Conservation (phyloP, 352 stramenopile species). For the Globisporangium radiosum region DNA sequence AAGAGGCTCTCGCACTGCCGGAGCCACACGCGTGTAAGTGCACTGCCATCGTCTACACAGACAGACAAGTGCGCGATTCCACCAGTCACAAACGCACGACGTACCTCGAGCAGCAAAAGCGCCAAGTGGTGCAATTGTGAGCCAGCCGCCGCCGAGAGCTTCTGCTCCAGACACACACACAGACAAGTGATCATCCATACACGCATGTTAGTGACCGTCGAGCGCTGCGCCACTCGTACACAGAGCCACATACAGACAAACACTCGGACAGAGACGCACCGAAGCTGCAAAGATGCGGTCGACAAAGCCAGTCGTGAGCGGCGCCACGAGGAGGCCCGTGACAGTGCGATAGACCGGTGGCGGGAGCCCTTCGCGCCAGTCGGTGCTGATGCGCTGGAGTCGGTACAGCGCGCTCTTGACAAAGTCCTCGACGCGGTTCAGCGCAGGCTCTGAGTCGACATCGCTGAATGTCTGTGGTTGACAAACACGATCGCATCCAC, state of each 20-base stretch:
- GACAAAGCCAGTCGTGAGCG: constrained; percentile 50
- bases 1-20: constrained; percentile 42
- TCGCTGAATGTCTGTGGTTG: constrained; percentile 26
- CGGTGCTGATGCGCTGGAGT: constrained; percentile 43
- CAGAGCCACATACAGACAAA: neutral
- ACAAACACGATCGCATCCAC: neutral
- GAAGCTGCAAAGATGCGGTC: constrained; percentile 39
- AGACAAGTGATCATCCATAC: neutral
- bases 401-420: constrained; percentile 59
- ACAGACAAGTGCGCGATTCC: too few species aligned
- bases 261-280: constrained; percentile 16
- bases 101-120: constrained; percentile 45
- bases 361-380: constrained; percentile 63
- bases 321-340: constrained; percentile 42
- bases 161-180: constrained; percentile 17
- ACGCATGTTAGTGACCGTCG: too few species aligned
- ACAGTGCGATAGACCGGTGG: constrained; percentile 46
- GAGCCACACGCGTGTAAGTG: neutral
- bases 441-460: constrained; percentile 28
- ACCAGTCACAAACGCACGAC: neutral
- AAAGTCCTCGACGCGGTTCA: constrained; percentile 41
- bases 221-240: neutral
- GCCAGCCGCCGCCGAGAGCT: constrained; percentile 35
- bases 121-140: constrained; percentile 42
- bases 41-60: too few species aligned